phyloP scores from a whole-genome alignment of 2,329 filamentous ascomycete species.

The Trichoderma gracile region DNA sequence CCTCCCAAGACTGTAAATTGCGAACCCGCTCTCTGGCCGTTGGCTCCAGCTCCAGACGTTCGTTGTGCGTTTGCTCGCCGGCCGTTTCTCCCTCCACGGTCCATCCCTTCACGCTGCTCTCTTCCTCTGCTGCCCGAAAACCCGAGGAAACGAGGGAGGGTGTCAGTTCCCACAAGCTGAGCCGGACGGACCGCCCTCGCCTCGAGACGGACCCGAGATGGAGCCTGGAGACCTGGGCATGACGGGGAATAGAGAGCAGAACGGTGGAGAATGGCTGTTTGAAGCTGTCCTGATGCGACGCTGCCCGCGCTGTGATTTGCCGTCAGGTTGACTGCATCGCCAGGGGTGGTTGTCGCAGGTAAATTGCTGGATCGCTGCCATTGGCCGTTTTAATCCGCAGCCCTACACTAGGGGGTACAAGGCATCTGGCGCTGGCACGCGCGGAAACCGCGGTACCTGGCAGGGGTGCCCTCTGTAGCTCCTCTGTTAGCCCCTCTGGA shows the following conservation, averaged over 20 bases:
- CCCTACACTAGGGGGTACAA: slow-evolving; percentile 19
- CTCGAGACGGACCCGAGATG: slow-evolving; percentile 17
- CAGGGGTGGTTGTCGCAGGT: slow-evolving; percentile 4
- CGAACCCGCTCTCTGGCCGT: slow-evolving; percentile 18
- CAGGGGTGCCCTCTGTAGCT: background rate
- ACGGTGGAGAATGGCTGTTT: slow-evolving; percentile 18
- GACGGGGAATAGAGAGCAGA: background rate
- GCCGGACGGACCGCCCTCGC: slow-evolving; percentile 3
- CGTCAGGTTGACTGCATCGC: background rate
- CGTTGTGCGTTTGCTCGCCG: background rate
- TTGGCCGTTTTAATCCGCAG: slow-evolving; percentile 13
- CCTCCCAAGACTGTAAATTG: slow-evolving; percentile 12
- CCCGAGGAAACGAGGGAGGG: background rate
- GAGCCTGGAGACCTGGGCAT: background rate
- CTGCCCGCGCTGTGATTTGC: slow-evolving; percentile 17
- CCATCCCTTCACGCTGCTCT: no score
- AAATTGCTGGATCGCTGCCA: background rate
- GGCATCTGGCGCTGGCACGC: background rate
- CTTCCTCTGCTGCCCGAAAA: background rate
- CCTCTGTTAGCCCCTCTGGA: background rate
- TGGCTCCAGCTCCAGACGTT: background rate
- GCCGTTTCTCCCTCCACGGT: background rate
- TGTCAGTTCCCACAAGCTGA: background rate
- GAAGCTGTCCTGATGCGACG: slow-evolving; percentile 15
- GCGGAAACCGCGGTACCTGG: background rate